Evolutionary conservation across 805 yeast species (phyloP).

Genomic region (Saccharomyces kudriavzevii): DNA sequence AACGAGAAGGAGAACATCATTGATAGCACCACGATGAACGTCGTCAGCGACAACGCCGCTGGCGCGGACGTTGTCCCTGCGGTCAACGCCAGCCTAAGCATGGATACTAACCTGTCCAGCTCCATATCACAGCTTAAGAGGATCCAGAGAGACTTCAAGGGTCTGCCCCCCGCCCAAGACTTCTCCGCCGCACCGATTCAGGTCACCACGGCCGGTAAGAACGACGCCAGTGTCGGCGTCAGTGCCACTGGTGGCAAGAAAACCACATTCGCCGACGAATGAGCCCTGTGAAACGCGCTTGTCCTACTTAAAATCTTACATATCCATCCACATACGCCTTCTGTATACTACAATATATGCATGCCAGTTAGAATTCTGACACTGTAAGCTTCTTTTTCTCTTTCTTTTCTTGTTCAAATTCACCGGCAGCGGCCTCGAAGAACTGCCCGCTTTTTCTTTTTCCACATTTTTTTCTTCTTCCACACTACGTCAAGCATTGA

Average conservation of each 20-base stretch:
- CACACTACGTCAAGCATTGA: not conserved
- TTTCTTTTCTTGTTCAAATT: not conserved
- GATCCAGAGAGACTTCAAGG: constrained; percentile 70
- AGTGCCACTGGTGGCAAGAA: constrained; percentile 27
- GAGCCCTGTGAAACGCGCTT: not conserved
- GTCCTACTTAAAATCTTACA: not conserved
- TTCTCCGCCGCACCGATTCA: constrained; percentile 1
- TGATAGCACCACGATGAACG: constrained; percentile 3
- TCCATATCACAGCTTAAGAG: constrained; percentile 55
- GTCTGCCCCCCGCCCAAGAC: constrained; percentile 54
- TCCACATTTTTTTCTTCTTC: not conserved
- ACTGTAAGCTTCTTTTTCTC: not conserved
- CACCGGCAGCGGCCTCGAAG: not conserved
- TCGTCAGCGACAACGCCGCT: constrained; percentile 2
- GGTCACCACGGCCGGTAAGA: constrained; percentile 1
- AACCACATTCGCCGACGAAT: constrained; percentile 18
- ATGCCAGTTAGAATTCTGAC: not conserved
- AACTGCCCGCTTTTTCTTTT: not conserved
- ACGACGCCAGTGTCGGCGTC: constrained; percentile 9
- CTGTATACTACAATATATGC: not conserved
- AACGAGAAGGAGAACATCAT: constrained; percentile 18
- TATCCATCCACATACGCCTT: not conserved
- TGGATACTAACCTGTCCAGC: constrained; percentile 24
- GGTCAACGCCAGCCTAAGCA: constrained; percentile 12
- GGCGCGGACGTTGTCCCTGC: constrained; percentile 7